Evolutionary conservation across 371 early-diverging fungal species (phyloP).

Genomic region (Circinella minor): DNA sequence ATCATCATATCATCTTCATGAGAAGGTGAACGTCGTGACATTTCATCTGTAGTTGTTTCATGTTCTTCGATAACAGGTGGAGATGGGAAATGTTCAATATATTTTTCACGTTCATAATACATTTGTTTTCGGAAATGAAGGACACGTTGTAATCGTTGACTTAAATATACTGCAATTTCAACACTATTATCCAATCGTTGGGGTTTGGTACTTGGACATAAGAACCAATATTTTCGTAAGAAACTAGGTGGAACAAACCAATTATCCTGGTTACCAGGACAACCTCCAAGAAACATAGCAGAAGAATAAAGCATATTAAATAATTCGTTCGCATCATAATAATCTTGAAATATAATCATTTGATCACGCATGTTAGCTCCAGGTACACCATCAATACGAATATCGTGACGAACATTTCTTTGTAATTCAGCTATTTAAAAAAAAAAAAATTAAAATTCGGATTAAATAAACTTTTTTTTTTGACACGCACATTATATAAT

Average conservation of each 20-base stretch:
- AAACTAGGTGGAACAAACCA: slow-evolving; percentile 48
- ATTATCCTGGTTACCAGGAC: slow-evolving; percentile 41
- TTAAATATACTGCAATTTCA: slow-evolving; percentile 33
- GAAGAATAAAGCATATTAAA: slow-evolving; percentile 37
- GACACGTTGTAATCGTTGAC: slow-evolving; percentile 28
- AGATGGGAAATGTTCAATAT: slow-evolving; percentile 33
- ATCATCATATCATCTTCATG: slow-evolving; percentile 12
- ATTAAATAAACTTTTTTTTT: background rate
- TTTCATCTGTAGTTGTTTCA: background rate
- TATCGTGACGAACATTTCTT: slow-evolving; percentile 46
- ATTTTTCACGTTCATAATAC: slow-evolving; percentile 40
- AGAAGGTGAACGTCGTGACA: background rate
- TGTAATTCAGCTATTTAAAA: slow-evolving; percentile 37
- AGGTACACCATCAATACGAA: slow-evolving; percentile 50
- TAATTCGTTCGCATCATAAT: slow-evolving; percentile 47
- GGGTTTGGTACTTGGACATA: slow-evolving; percentile 40
- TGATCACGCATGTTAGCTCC: slow-evolving; percentile 50
- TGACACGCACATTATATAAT: background rate
- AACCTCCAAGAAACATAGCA: slow-evolving; percentile 48
- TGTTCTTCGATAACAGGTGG: slow-evolving; percentile 8
- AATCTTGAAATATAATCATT: slow-evolving; percentile 54
- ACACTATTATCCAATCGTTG: slow-evolving; percentile 37
- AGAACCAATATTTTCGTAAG: slow-evolving; percentile 42
- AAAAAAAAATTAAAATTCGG: background rate
- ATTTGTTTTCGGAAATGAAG: slow-evolving; percentile 36